phyloP scores from a whole-genome alignment of 371 early-diverging fungal genomes.

The Circinella umbellata region DNA sequence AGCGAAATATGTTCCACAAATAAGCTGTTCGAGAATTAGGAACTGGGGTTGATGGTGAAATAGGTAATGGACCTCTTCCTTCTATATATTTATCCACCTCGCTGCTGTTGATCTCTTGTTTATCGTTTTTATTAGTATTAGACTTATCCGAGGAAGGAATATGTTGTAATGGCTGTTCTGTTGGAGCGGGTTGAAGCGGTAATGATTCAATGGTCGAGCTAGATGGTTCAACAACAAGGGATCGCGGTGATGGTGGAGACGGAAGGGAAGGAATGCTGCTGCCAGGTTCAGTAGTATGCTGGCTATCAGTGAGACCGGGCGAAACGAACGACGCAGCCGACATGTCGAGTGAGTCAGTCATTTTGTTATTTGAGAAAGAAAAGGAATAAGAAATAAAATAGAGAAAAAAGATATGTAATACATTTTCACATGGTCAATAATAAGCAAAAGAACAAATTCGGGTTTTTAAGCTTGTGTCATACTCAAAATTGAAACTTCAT shows the following conservation, averaged over 20 bases:
- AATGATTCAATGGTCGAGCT: background rate
- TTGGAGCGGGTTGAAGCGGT: background rate
- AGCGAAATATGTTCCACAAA: background rate
- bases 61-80: background rate
- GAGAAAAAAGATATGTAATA: background rate
- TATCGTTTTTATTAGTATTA: background rate
- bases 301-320: slow-evolving; percentile 8
- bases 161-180: background rate
- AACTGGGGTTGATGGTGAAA: background rate
- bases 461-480: too few relatives aligned
- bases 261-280: slow-evolving; percentile 13
- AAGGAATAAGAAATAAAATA: background rate
- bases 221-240: slow-evolving; percentile 11
- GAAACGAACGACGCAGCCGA: slow-evolving; percentile 39
- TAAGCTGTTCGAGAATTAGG: background rate
- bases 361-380: background rate
- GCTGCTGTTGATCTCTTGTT: slow-evolving; percentile 2
- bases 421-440: too few relatives aligned
- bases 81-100: background rate
- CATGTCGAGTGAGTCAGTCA: slow-evolving; percentile 39
- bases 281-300: background rate
- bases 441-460: too few relatives aligned
- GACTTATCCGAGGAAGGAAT: too few relatives aligned
- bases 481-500: too few relatives aligned
- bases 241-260: slow-evolving; percentile 21